Percentiles rank a stretch among this genome's conserved stretches.
Conservation (phyloP, 1,284 basidiomycete genomes). For the Fomes fomentarius region DNA sequence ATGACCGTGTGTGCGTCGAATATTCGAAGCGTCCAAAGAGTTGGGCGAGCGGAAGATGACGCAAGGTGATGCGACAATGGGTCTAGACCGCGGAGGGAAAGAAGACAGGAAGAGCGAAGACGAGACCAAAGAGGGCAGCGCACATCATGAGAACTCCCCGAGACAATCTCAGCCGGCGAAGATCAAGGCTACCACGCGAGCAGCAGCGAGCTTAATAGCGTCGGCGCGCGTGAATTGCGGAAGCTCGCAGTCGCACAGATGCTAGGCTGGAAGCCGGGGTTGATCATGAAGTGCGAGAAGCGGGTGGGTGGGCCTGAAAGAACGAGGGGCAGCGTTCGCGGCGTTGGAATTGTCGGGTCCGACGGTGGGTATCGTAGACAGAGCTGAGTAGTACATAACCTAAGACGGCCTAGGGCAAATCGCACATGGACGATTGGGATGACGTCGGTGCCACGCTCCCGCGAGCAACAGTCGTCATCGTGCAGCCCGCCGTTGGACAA, state of each 20-base stretch:
- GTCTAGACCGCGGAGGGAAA: slow-evolving; percentile 2
- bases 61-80: slow-evolving; percentile 4
- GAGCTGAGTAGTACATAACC: no score
- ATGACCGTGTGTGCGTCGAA: not conserved
- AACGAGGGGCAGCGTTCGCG: slow-evolving; percentile 2
- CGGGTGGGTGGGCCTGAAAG: not conserved
- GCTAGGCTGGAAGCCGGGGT: not conserved
- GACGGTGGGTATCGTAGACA: no score
- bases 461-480: not conserved
- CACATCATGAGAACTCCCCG: slow-evolving; percentile 4
- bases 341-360: slow-evolving; percentile 6
- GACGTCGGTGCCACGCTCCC: not conserved
- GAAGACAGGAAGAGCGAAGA: not conserved
- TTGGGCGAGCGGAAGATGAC: slow-evolving; percentile 16
- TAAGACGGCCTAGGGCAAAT: slow-evolving; percentile 2
- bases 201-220: no score
- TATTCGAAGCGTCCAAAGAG: not conserved
- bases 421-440: not conserved
- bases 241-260: not conserved
- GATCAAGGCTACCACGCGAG: slow-evolving; percentile 1
- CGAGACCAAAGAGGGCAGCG: slow-evolving; percentile 9
- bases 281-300: not conserved
- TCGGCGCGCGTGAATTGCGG: not conserved
- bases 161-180: slow-evolving; percentile 1
- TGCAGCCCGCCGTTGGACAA: not conserved